These are phyloP conservation scores for Plantago rigida DNA, from an alignment of 305 asterid species.

Conservation along the genomic window DNA sequence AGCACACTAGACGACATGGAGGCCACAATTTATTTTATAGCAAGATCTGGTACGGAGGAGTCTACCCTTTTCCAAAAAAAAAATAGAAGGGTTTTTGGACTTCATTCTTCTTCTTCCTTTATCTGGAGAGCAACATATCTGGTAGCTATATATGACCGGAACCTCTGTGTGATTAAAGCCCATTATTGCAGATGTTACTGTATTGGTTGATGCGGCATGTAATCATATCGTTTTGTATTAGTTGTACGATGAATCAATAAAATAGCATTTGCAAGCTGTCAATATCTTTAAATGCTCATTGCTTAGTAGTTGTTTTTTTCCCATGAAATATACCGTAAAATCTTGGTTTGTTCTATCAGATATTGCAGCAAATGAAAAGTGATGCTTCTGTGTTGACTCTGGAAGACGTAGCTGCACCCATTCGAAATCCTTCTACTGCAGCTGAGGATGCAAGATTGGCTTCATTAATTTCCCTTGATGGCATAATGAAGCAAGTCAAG, in stretches of 20 bases:
- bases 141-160: too few species aligned
- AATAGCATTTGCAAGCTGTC: not conserved
- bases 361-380: constrained; percentile 83
- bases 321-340: constrained; percentile 8
- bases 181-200: not conserved
- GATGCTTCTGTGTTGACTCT: constrained; percentile 62
- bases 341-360: constrained; percentile 38
- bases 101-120: constrained; percentile 1
- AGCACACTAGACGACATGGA: too few species aligned
- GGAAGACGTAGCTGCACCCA: constrained; percentile 71
- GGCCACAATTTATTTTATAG: too few species aligned
- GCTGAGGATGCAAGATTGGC: constrained; percentile 98
- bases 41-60: too few species aligned
- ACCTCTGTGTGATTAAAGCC: too few species aligned
- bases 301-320: constrained; percentile 2
- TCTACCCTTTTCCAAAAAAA: too few species aligned
- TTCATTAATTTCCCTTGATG: constrained; percentile 83
- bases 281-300: constrained; percentile 6
- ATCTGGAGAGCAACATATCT: not conserved
- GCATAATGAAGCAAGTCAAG: constrained; percentile 89
- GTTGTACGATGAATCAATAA: not conserved
- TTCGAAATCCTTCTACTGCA: constrained; percentile 88
- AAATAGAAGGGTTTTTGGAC: not conserved
- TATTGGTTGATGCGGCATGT: not conserved
- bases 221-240: not conserved